Evolutionary conservation across 495 filamentous ascomycete species (phyloP).

Genomic region (Astrocystis sublimbata): DNA sequence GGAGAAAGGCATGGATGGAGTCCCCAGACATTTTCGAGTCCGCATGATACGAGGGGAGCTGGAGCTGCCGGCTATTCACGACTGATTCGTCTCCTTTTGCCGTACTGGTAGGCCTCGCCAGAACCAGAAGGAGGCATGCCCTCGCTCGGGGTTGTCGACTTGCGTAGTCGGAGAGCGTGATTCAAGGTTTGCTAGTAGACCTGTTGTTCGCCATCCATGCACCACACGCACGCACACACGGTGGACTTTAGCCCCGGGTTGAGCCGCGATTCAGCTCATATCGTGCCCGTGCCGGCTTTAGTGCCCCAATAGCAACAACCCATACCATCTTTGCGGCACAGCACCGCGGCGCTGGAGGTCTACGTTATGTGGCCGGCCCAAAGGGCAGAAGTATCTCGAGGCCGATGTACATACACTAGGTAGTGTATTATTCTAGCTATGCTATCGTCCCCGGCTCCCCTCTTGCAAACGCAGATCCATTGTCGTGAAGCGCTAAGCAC

Average conservation of each 20-base stretch:
- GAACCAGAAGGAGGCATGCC: background rate
- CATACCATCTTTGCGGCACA: conserved; percentile 4
- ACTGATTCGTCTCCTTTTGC: conserved; percentile 2
- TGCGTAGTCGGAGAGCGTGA: background rate
- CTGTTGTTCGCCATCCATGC: background rate
- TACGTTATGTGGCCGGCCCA: background rate
- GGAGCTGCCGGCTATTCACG: background rate
- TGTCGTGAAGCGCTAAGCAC: background rate
- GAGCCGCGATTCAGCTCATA: background rate
- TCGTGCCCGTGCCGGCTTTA: background rate
- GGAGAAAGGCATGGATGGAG: background rate
- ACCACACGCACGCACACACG: no score
- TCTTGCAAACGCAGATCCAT: background rate
- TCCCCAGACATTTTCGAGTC: background rate
- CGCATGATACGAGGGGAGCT: background rate
- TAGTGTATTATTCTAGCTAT: background rate
- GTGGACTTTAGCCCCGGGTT: conserved; percentile 1
- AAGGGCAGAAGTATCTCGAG: background rate
- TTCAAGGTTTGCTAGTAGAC: background rate
- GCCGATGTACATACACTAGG: background rate
- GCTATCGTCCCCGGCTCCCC: background rate
- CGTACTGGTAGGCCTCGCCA: background rate
- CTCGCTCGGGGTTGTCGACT: background rate
- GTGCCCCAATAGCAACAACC: background rate
- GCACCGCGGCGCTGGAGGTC: background rate